phyloP scores from a whole-genome alignment of 2,329 filamentous ascomycete genomes.

The Raffaelea albimanens region DNA sequence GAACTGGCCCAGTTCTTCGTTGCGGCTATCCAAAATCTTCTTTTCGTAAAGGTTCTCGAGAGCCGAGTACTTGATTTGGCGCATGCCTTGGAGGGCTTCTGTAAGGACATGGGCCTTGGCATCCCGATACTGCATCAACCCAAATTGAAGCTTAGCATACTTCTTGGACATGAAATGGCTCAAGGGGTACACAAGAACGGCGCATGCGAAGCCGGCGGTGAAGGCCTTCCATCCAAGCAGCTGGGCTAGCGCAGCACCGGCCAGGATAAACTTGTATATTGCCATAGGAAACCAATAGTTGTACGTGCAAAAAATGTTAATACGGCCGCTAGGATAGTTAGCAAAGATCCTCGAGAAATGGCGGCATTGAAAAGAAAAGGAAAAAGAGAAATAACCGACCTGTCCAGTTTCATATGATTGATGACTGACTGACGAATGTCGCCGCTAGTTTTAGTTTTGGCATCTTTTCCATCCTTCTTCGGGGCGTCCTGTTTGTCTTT shows the following conservation, averaged over 20 bases:
- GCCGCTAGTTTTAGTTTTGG: conserved; percentile 6
- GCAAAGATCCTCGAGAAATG: no score
- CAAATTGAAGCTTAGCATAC: conserved; percentile 21
- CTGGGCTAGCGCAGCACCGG: conserved; percentile 19
- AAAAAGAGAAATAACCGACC: conserved; percentile 11
- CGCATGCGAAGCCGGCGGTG: conserved; percentile 19
- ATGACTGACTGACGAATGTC: conserved; percentile 24
- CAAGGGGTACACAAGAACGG: conserved; percentile 18
- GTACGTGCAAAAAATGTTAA: conserved; percentile 21
- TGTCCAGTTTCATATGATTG: conserved; percentile 27
- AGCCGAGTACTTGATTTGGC: conserved; percentile 28
- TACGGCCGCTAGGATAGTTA: conserved; percentile 15
- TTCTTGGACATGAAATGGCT: conserved; percentile 20
- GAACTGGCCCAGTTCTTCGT: conserved; percentile 24
- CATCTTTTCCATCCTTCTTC: conserved; percentile 1
- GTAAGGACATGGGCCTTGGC: conserved; percentile 24
- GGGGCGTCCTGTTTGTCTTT: background rate
- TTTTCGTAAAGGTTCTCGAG: conserved; percentile 24
- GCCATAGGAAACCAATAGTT: conserved; percentile 24
- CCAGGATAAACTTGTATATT: conserved; percentile 23
- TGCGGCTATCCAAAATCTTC: conserved; percentile 23
- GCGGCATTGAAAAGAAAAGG: no score
- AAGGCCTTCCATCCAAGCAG: conserved; percentile 24
- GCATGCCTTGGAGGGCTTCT: conserved; percentile 26
- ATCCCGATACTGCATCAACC: conserved; percentile 26